Evolutionary conservation across 2,329 filamentous ascomycete species (phyloP).

Genomic region (Fusarium papillatum): DNA sequence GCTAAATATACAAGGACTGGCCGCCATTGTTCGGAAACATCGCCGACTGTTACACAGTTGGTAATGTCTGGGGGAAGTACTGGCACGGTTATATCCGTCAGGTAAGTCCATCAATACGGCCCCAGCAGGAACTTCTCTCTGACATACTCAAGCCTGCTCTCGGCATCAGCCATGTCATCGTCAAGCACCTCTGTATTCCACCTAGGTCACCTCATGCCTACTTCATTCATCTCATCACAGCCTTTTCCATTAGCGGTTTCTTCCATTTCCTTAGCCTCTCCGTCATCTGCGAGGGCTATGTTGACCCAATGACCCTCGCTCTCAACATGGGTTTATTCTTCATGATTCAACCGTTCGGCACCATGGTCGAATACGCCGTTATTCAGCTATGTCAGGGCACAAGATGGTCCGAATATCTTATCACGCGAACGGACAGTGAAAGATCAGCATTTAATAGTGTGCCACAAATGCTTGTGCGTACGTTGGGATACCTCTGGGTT

Average conservation of each 20-base stretch:
- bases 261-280: slow-evolving; percentile 26
- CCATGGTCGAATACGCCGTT: slow-evolving; percentile 5
- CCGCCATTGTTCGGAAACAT: slow-evolving; percentile 24
- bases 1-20: slow-evolving; percentile 17
- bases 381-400: background rate
- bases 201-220: slow-evolving; percentile 9
- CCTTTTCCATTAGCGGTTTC: slow-evolving; percentile 23
- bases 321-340: slow-evolving; percentile 16
- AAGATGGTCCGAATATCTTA: background rate
- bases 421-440: background rate
- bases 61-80: slow-evolving; percentile 32
- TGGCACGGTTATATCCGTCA: slow-evolving; percentile 32
- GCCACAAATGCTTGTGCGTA: background rate
- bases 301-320: background rate
- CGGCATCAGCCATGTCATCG: slow-evolving; percentile 8
- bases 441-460: background rate
- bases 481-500: slow-evolving; percentile 20
- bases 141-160: slow-evolving; percentile 9
- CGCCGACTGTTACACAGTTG: slow-evolving; percentile 12
- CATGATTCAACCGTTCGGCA: slow-evolving; percentile 14
- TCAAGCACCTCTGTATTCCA: background rate
- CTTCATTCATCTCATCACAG: slow-evolving; percentile 16
- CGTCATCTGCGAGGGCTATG: slow-evolving; percentile 13
- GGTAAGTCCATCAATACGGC: background rate
- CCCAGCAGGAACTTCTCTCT: background rate